Percentiles rank a stretch among this genome's conserved stretches.
These are phyloP conservation scores for Anisodus acutangulus DNA, from an alignment of 257 asterid species.

Conservation along the genomic window DNA sequence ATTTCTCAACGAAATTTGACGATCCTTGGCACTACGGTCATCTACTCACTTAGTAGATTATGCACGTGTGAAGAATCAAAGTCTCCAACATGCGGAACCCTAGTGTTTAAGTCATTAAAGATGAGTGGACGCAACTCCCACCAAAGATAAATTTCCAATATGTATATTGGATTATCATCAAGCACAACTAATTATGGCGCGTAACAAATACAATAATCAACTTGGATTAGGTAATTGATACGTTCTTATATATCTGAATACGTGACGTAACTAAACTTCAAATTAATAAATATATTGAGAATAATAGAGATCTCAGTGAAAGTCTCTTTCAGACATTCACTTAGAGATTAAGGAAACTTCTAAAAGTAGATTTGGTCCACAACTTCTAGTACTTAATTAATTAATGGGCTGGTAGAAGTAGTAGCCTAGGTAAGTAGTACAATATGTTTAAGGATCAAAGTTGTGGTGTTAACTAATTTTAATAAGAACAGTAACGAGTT, in stretches of 20 bases:
- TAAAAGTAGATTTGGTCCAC: neutral
- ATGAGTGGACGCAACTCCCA: no score
- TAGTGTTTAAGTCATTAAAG: no score
- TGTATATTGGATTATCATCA: neutral
- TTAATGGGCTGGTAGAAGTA: neutral
- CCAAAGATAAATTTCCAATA: no score
- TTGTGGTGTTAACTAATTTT: neutral
- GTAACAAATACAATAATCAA: neutral
- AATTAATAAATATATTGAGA: neutral
- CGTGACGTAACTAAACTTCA: slow-evolving; percentile 1
- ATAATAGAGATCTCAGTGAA: neutral
- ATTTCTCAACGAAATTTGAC: no score
- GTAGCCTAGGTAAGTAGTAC: neutral
- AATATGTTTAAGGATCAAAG: neutral
- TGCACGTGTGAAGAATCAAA: no score
- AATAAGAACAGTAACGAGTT: neutral
- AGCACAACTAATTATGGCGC: neutral
- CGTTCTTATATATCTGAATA: neutral
- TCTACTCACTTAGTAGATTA: no score
- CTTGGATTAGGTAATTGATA: neutral
- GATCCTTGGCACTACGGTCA: no score
- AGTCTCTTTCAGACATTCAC: slow-evolving; percentile 28
- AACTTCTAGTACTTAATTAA: neutral
- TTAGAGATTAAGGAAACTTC: slow-evolving; percentile 34
- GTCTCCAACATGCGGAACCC: no score